Conservation (phyloP, 2,329 filamentous ascomycete genomes). For the Cercospora beticola region DNA sequence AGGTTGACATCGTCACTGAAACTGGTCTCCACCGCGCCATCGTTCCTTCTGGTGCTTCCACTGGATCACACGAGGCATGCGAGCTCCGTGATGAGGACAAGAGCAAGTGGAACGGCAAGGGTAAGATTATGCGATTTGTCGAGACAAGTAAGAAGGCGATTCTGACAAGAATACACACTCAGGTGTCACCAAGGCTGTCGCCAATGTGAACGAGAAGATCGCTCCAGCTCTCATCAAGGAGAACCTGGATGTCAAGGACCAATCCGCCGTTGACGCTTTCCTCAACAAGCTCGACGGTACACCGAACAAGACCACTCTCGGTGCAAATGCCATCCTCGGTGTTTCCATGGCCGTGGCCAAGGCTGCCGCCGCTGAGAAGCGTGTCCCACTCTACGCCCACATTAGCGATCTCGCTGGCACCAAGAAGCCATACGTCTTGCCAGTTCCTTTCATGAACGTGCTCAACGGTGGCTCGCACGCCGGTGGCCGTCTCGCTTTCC, state of each 20-base stretch:
- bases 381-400: slow-evolving; percentile 58
- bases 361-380: slow-evolving; percentile 56
- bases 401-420: slow-evolving; percentile 55
- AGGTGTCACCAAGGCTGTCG: slow-evolving; percentile 56
- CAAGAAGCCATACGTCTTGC: slow-evolving; percentile 56
- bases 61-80: slow-evolving; percentile 60
- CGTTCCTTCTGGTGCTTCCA: slow-evolving; percentile 94
- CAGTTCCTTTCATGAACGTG: slow-evolving; percentile 60
- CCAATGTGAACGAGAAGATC: slow-evolving; percentile 57
- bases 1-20: slow-evolving; percentile 96
- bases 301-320: slow-evolving; percentile 58
- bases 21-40: slow-evolving; percentile 96
- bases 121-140: slow-evolving; percentile 31
- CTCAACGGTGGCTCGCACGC: slow-evolving; percentile 82
- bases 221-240: slow-evolving; percentile 56
- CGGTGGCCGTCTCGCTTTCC: slow-evolving; percentile 76
- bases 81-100: slow-evolving; percentile 56
- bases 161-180: slow-evolving; percentile 6
- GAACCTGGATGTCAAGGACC: slow-evolving; percentile 56
- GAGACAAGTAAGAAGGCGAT: neutral
- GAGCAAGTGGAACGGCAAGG: slow-evolving; percentile 55
- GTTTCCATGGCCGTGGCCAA: slow-evolving; percentile 61
- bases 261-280: slow-evolving; percentile 55
- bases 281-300: slow-evolving; percentile 58
- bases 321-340: slow-evolving; percentile 61